Evolutionary conservation across 2,329 filamentous ascomycete genomes (phyloP).

Genomic region (Leptodontidium sp.): DNA sequence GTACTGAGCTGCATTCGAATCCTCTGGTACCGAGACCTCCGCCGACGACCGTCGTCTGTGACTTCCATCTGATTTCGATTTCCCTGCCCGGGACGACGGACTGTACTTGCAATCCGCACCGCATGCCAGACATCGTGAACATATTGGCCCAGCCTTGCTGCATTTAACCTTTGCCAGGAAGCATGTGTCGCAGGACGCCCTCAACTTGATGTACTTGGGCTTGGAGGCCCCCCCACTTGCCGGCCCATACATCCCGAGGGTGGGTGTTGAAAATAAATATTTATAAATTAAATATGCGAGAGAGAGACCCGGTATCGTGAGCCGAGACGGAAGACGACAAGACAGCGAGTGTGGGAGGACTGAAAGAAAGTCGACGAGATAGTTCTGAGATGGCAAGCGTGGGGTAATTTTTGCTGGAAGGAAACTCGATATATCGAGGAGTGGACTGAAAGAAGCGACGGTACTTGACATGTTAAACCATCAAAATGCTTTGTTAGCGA

Average conservation of each 20-base stretch:
- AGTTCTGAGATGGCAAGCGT: not conserved
- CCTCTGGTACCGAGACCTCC: slow-evolving; percentile 24
- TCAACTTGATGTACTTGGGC: slow-evolving; percentile 52
- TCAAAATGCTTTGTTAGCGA: too few relatives aligned
- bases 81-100: slow-evolving; percentile 60
- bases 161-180: slow-evolving; percentile 56
- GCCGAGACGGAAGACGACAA: too few relatives aligned
- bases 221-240: slow-evolving; percentile 22
- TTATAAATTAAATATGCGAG: slow-evolving; percentile 5
- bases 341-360: too few relatives aligned
- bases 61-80: slow-evolving; percentile 53
- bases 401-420: not conserved
- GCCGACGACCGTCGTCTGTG: slow-evolving; percentile 15
- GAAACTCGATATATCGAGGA: not conserved
- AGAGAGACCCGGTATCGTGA: not conserved
- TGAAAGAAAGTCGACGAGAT: too few relatives aligned
- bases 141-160: slow-evolving; percentile 61
- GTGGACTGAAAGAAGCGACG: not conserved
- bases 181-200: slow-evolving; percentile 57
- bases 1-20: slow-evolving; percentile 3
- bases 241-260: slow-evolving; percentile 15
- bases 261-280: slow-evolving; percentile 5
- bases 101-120: slow-evolving; percentile 61
- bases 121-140: slow-evolving; percentile 58
- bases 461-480: slow-evolving; percentile 11